Evolutionary conservation across 148 eudicot species (phyloP).

Genomic region (Cornus suecica): DNA sequence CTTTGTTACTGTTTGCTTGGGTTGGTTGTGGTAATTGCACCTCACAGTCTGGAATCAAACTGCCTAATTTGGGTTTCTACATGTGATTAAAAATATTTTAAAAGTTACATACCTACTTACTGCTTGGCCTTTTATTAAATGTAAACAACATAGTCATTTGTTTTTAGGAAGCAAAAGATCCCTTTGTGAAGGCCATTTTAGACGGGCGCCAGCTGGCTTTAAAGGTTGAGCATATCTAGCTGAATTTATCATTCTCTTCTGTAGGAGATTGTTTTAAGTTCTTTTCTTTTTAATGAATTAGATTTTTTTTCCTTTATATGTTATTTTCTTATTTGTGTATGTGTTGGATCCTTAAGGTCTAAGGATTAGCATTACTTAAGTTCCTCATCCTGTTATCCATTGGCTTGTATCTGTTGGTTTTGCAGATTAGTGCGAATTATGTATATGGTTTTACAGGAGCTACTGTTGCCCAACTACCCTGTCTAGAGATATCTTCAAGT

Average conservation of each 20-base stretch:
- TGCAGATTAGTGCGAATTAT: constrained; percentile 98
- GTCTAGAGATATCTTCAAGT: constrained; percentile 97
- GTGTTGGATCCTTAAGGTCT: too few species aligned
- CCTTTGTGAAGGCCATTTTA: constrained; percentile 88
- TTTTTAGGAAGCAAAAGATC: constrained; percentile 94
- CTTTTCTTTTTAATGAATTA: background rate
- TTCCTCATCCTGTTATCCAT: background rate
- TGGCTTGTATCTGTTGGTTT: constrained; percentile 19
- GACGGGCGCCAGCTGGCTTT: constrained; percentile 99
- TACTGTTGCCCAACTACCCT: constrained; percentile 88
- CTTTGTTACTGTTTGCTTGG: background rate
- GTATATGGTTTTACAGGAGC: constrained; percentile 99
- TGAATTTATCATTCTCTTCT: background rate
- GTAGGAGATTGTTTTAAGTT: background rate
- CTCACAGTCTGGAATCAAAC: background rate
- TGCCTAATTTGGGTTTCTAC: background rate
- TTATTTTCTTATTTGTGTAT: too few species aligned
- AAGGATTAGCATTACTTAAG: too few species aligned
- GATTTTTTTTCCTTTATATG: too few species aligned
- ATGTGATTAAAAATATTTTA: background rate
- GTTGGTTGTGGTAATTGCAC: background rate
- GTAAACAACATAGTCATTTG: constrained; percentile 14
- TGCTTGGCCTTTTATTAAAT: background rate
- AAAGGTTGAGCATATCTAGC: constrained; percentile 48
- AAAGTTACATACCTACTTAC: background rate